A percentile compares a stretch with the other conserved stretches of the same genome.
Conservation (phyloP, 352 stramenopile species). For the Globisporangium uncinulatum region DNA sequence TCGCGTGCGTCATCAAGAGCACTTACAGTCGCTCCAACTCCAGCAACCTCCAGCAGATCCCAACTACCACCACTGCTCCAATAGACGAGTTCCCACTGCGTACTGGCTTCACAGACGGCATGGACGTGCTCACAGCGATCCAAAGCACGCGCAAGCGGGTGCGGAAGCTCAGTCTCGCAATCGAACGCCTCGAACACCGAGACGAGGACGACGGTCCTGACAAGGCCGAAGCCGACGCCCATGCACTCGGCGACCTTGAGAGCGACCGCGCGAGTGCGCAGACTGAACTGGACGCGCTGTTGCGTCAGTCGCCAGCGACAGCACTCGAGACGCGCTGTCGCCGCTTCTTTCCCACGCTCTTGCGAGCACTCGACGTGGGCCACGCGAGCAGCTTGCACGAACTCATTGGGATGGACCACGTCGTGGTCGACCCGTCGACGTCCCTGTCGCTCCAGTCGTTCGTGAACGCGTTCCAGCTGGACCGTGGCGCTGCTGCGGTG, state of each 20-base stretch:
- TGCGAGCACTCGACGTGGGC: constrained; percentile 26
- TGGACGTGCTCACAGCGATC: constrained; percentile 43
- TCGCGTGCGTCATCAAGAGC: background rate
- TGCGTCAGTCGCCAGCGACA: constrained; percentile 22
- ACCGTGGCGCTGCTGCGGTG: constrained; percentile 9
- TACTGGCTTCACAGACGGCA: constrained; percentile 25
- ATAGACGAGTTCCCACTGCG: no score
- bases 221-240: no score
- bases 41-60: constrained; percentile 17
- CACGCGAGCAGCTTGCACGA: constrained; percentile 33
- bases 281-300: constrained; percentile 22
- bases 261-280: constrained; percentile 11
- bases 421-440: constrained; percentile 39
- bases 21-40: background rate
- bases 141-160: constrained; percentile 28
- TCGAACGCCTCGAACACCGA: constrained; percentile 8
- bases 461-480: constrained; percentile 29
- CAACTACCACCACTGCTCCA: background rate
- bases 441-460: constrained; percentile 52
- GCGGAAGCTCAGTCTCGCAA: constrained; percentile 34
- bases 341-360: constrained; percentile 37
- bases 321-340: constrained; percentile 18
- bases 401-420: constrained; percentile 38
- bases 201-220: no score
- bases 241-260: background rate